Conservation (phyloP, 192 early-diverging fungal species). For the Coemansia sp. region DNA sequence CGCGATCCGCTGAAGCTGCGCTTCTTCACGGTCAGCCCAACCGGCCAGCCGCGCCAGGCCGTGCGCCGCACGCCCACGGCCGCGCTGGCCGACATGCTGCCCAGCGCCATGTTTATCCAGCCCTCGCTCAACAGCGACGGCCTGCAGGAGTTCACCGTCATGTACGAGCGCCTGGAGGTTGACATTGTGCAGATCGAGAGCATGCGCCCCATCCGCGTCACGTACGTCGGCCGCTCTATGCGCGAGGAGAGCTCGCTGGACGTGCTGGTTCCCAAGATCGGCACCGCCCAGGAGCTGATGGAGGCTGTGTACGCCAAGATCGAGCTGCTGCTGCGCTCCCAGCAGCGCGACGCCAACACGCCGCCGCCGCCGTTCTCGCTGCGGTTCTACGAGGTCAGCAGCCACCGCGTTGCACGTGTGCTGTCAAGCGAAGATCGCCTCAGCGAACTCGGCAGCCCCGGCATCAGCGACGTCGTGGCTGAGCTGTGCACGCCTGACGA, state of each 20-base stretch:
- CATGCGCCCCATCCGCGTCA: constrained; percentile 70
- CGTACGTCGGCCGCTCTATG: constrained; percentile 61
- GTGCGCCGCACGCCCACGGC: constrained; percentile 51
- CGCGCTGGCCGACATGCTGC: constrained; percentile 59
- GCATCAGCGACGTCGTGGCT: constrained; percentile 31
- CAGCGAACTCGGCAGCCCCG: constrained; percentile 36
- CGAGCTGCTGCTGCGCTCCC: constrained; percentile 19
- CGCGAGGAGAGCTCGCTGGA: constrained; percentile 71
- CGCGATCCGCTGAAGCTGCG: constrained; percentile 67
- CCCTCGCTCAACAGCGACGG: constrained; percentile 11
- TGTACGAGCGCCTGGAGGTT: constrained; percentile 85
- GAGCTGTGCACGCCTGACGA: constrained; percentile 7
- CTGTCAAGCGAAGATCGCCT: constrained; percentile 52
- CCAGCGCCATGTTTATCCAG: constrained; percentile 21
- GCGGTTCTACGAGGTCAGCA: constrained; percentile 58
- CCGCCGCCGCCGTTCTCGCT: constrained; percentile 49
- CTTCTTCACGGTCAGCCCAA: constrained; percentile 54
- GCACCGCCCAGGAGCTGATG: constrained; percentile 50
- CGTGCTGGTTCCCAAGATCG: constrained; percentile 67
- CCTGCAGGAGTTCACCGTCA: constrained; percentile 52
- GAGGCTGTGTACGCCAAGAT: constrained; percentile 54
- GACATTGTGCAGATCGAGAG: constrained; percentile 78
- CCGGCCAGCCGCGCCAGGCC: constrained; percentile 32
- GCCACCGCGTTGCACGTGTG: constrained; percentile 52
- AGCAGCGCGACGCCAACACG: constrained; percentile 10